These are phyloP conservation scores for Sedum album DNA, from an alignment of 164 flowering plant genomes.

Conservation along the genomic window DNA sequence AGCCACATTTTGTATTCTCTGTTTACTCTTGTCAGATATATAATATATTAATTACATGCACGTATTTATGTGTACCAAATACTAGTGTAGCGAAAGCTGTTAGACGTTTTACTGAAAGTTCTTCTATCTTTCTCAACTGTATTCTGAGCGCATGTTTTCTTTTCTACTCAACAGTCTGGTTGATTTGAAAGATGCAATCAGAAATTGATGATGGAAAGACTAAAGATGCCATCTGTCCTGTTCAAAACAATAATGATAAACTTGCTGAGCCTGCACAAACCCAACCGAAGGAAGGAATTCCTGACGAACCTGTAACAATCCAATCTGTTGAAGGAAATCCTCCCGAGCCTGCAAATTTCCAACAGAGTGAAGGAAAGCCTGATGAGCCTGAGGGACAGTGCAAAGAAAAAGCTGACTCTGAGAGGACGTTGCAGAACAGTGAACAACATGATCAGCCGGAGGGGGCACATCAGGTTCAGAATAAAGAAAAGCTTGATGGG, in stretches of 20 bases:
- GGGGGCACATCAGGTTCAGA: too few relatives aligned
- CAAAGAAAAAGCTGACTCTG: too few relatives aligned
- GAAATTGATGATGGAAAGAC: slow-evolving; percentile 2
- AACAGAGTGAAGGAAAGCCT: not conserved
- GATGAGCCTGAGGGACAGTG: not conserved
- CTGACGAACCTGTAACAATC: not conserved
- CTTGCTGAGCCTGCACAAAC: not conserved
- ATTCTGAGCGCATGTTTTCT: not conserved
- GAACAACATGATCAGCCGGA: too few relatives aligned
- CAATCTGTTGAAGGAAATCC: not conserved
- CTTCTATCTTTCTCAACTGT: not conserved
- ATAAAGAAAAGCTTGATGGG: too few relatives aligned
- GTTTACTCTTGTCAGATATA: too few relatives aligned
- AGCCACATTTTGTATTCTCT: too few relatives aligned
- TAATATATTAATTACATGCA: too few relatives aligned
- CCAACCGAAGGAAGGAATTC: not conserved
- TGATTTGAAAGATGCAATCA: slow-evolving; percentile 2
- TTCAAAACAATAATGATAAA: not conserved
- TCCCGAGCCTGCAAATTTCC: not conserved
- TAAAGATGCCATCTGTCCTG: not conserved
- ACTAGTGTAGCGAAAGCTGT: too few relatives aligned
- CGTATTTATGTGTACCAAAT: too few relatives aligned
- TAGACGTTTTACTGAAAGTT: too few relatives aligned
- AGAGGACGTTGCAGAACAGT: too few relatives aligned
- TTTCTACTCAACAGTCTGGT: not conserved